Conservation (phyloP, 331 rosid genomes). For the Stylosanthes scabra region DNA sequence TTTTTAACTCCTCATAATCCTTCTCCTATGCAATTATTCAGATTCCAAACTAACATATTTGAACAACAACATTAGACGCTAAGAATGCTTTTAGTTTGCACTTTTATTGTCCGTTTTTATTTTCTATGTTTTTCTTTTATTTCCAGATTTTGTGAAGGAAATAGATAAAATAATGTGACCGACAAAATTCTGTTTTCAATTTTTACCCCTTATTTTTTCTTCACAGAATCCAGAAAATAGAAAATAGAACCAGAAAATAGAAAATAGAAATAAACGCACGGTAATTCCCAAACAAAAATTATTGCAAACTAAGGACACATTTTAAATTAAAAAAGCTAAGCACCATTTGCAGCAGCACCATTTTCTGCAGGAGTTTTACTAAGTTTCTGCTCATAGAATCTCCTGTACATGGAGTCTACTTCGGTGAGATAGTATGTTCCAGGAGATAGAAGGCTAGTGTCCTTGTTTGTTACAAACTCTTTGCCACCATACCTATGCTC, state of each 20-base stretch:
- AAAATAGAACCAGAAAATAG: too few species aligned
- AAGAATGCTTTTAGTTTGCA: too few species aligned
- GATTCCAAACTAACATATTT: slow-evolving; percentile 26
- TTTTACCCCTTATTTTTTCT: too few species aligned
- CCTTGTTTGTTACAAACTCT: slow-evolving; percentile 82
- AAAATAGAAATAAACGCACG: too few species aligned
- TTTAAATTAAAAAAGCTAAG: slow-evolving; percentile 26
- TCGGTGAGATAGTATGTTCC: slow-evolving; percentile 89
- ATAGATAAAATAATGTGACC: too few species aligned
- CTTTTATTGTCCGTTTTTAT: too few species aligned
- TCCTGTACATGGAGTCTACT: slow-evolving; percentile 74
- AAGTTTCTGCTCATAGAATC: slow-evolving; percentile 74
- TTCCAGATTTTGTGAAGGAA: too few species aligned
- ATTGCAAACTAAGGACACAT: slow-evolving; percentile 14
- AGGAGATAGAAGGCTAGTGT: slow-evolving; percentile 59
- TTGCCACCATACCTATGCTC: slow-evolving; percentile 85
- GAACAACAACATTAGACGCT: slow-evolving; percentile 28
- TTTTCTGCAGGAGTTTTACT: slow-evolving; percentile 32
- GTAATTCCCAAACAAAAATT: slow-evolving; percentile 38
- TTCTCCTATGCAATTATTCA: neutral
- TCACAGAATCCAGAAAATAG: too few species aligned
- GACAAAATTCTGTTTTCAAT: too few species aligned
- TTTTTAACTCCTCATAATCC: neutral
- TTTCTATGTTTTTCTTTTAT: too few species aligned
- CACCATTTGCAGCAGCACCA: slow-evolving; percentile 54